phyloP scores from a whole-genome alignment of 2,329 filamentous ascomycete species.

The Hypocreales sp. region DNA sequence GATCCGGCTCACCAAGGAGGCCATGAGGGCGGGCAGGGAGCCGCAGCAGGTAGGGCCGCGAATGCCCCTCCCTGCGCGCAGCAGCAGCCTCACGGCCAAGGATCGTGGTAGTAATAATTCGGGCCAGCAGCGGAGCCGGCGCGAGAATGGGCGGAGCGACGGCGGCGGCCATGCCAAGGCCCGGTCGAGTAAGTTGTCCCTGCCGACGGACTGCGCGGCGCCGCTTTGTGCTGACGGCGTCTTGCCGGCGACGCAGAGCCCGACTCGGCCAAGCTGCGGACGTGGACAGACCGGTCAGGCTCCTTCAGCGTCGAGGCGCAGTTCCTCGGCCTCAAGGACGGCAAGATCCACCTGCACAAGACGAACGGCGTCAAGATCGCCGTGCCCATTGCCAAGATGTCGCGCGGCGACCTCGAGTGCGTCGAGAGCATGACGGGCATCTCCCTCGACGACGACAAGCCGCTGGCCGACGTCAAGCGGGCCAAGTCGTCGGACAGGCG shows the following conservation, averaged over 20 bases:
- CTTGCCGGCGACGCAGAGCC: slow-evolving; percentile 65
- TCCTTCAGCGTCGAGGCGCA: slow-evolving; percentile 96
- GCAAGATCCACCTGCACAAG: slow-evolving; percentile 96
- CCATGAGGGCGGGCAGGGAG: slow-evolving; percentile 47
- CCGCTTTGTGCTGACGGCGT: no score
- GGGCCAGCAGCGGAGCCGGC: slow-evolving; percentile 54
- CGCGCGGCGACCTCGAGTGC: slow-evolving; percentile 83
- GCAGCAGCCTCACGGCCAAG: no score
- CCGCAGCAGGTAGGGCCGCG: slow-evolving; percentile 55
- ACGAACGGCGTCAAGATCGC: slow-evolving; percentile 97
- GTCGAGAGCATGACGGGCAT: slow-evolving; percentile 79
- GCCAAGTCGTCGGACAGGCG: slow-evolving; percentile 19
- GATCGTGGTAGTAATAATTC: slow-evolving; percentile 52
- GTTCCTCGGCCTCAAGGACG: slow-evolving; percentile 85
- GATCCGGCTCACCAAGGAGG: slow-evolving; percentile 67
- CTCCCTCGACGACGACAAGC: slow-evolving; percentile 88
- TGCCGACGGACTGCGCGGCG: no score
- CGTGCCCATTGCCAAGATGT: slow-evolving; percentile 92
- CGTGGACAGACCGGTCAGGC: slow-evolving; percentile 89
- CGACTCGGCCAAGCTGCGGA: slow-evolving; percentile 67
- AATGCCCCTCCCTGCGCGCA: slow-evolving; percentile 60
- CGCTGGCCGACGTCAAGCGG: slow-evolving; percentile 67
- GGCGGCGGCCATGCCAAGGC: slow-evolving; percentile 35
- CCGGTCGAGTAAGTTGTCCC: slow-evolving; percentile 58
- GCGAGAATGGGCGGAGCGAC: slow-evolving; percentile 50